Percentiles rank a stretch among this genome's conserved stretches.
Conservation (phyloP, 2,329 filamentous ascomycete species). For the Gnomoniopsis sp. region DNA sequence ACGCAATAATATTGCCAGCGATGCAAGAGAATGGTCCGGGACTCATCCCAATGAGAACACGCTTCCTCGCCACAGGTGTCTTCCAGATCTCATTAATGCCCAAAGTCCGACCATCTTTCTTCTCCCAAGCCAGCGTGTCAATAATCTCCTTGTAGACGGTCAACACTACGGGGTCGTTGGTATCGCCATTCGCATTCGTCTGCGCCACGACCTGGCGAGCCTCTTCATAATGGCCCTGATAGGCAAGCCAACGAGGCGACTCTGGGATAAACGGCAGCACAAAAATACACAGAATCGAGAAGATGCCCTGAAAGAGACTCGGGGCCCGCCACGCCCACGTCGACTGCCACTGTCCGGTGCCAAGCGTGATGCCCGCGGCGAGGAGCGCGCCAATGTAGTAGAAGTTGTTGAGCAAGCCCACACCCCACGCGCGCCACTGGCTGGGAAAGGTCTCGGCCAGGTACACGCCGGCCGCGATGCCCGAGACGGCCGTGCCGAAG, state of each 20-base stretch:
- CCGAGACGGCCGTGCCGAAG: constrained; percentile 39
- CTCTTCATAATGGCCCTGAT: constrained; percentile 36
- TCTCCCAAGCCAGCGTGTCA: constrained; percentile 44
- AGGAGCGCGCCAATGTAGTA: constrained; percentile 39
- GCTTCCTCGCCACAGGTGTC: constrained; percentile 31
- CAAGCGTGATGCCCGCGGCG: constrained; percentile 44
- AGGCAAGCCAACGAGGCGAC: constrained; percentile 44
- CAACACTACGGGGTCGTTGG: constrained; percentile 34
- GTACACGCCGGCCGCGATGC: constrained; percentile 42
- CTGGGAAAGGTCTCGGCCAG: constrained; percentile 47
- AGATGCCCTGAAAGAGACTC: constrained; percentile 34
- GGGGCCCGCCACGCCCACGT: constrained; percentile 42
- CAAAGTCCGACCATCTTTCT: constrained; percentile 34
- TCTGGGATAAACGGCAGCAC: constrained; percentile 41
- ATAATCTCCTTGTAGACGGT: constrained; percentile 42
- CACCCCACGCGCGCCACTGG: constrained; percentile 41
- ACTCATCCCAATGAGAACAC: constrained; percentile 36
- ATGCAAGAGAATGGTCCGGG: constrained; percentile 30
- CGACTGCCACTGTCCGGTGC: constrained; percentile 35
- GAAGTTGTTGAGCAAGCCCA: constrained; percentile 33
- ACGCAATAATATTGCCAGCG: constrained; percentile 37
- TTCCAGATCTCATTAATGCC: constrained; percentile 33
- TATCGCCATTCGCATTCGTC: constrained; percentile 41
- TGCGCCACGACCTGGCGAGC: constrained; percentile 39
- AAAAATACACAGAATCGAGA: constrained; percentile 29